Evolutionary conservation across 306 rosid genomes (phyloP).

Genomic region (Gastrolobium bilobum): DNA sequence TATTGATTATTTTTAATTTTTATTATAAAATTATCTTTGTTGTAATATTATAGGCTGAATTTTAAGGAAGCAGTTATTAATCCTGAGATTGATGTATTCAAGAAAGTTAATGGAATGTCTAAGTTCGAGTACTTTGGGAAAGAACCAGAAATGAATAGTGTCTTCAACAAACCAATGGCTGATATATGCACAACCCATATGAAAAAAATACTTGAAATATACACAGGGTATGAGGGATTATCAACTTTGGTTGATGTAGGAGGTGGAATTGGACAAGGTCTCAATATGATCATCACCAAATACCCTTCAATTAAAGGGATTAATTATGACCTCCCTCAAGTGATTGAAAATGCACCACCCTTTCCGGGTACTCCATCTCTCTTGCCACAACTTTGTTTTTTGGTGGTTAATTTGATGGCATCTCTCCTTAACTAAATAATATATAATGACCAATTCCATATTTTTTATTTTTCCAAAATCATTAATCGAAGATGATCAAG

Average conservation of each 20-base stretch:
- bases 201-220: conserved; percentile 34
- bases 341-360: conserved; percentile 44
- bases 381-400: not conserved
- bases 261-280: conserved; percentile 54
- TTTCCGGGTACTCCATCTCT: conserved; percentile 35
- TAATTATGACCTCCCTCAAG: conserved; percentile 60
- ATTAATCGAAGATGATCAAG: not conserved
- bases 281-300: conserved; percentile 45
- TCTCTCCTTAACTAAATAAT: not conserved
- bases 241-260: conserved; percentile 56
- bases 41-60: conserved; percentile 29
- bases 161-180: conserved; percentile 40
- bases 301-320: conserved; percentile 51
- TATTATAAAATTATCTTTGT: not conserved
- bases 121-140: not conserved
- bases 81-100: conserved; percentile 34
- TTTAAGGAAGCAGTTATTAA: conserved; percentile 45
- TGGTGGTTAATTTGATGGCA: not conserved
- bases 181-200: not conserved
- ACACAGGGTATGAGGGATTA: conserved; percentile 44
- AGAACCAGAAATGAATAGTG: not conserved
- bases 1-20: no score
- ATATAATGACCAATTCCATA: not conserved
- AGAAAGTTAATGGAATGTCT: conserved; percentile 22
- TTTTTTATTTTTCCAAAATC: not conserved